phyloP scores from a whole-genome alignment of 2,329 filamentous ascomycete genomes.

The Incumbomyces lentus region DNA sequence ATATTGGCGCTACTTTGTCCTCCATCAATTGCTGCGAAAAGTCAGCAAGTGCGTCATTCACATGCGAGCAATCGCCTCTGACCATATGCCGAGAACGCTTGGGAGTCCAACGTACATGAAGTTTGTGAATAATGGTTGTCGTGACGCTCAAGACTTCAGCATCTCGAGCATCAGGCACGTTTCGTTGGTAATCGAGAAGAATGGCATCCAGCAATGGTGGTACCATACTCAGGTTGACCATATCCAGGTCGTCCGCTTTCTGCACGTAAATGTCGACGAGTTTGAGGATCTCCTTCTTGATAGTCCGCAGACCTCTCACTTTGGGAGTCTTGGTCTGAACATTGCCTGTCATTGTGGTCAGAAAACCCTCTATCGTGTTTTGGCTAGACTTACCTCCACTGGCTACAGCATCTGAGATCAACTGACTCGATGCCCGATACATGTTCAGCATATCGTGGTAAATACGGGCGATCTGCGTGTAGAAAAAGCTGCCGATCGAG shows the following conservation, averaged over 20 bases:
- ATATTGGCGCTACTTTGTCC: constrained; percentile 91
- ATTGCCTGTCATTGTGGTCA: constrained; percentile 47
- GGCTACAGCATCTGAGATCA: constrained; percentile 88
- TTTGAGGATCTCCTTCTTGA: constrained; percentile 99
- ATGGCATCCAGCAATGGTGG: constrained; percentile 92
- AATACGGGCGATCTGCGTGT: constrained; percentile 92
- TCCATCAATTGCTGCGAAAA: constrained; percentile 73
- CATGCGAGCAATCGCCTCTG: constrained; percentile 24
- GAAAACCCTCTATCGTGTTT: constrained; percentile 4
- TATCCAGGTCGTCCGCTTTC: constrained; percentile 90
- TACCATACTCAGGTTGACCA: constrained; percentile 87
- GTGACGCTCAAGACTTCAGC: constrained; percentile 95
- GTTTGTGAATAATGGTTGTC: constrained; percentile 92
- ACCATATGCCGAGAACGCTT: constrained; percentile 43
- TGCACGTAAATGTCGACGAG: constrained; percentile 97
- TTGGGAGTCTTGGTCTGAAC: constrained; percentile 96
- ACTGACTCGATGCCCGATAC: constrained; percentile 92
- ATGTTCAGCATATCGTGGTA: constrained; percentile 98
- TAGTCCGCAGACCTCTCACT: constrained; percentile 86
- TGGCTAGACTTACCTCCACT: constrained; percentile 54
- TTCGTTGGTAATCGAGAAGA: constrained; percentile 90
- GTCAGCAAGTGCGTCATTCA: constrained; percentile 25
- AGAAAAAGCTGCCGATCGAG: constrained; percentile 94
- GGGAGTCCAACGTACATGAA: constrained; percentile 67
- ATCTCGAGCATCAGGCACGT: constrained; percentile 89